These are phyloP conservation scores for Cyclotella cryptica DNA, from an alignment of 108 stramenopile species.

Conservation along the genomic window DNA sequence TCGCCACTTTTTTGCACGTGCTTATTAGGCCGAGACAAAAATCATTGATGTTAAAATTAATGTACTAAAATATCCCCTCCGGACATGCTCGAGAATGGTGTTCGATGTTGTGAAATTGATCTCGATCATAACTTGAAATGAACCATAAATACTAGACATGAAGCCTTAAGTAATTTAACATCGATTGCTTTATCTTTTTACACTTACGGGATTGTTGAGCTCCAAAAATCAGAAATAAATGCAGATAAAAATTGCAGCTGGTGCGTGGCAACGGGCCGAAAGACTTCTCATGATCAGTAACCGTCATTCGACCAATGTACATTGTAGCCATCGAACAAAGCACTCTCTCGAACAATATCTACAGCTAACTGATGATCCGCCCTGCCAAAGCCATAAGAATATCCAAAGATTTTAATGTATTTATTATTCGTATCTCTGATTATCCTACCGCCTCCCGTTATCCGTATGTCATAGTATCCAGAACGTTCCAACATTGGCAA, in stretches of 20 bases:
- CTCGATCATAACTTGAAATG: too few species aligned
- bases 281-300: conserved; percentile 53
- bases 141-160: too few species aligned
- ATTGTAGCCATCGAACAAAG: conserved; percentile 58
- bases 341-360: conserved; percentile 63
- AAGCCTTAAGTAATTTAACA: too few species aligned
- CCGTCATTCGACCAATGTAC: conserved; percentile 76
- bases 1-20: not conserved
- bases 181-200: too few species aligned
- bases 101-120: too few species aligned
- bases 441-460: conserved; percentile 84
- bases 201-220: not conserved
- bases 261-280: too few species aligned
- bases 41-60: too few species aligned
- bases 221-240: not conserved
- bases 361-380: conserved; percentile 76
- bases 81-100: too few species aligned
- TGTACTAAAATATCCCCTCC: too few species aligned
- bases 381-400: conserved; percentile 80
- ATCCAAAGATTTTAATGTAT: conserved; percentile 77
- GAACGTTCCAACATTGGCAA: conserved; percentile 57
- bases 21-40: not conserved
- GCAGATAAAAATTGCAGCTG: too few species aligned
- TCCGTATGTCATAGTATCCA: conserved; percentile 69
- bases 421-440: conserved; percentile 49